These are phyloP conservation scores for Rhododendron henanense DNA, from an alignment of 148 eudicot genomes.

Conservation along the genomic window DNA sequence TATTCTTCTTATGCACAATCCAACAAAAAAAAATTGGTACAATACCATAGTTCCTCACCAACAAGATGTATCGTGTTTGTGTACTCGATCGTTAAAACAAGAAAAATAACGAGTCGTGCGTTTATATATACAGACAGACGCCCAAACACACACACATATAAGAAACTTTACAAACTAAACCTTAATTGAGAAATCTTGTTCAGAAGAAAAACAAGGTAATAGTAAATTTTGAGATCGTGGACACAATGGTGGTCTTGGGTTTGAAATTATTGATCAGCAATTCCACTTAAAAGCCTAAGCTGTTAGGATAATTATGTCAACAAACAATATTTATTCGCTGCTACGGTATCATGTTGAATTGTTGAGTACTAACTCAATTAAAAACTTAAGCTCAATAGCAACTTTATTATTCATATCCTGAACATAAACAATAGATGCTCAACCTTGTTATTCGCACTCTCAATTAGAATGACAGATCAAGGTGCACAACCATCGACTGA, in stretches of 20 bases:
- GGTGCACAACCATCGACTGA: background rate
- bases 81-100: background rate
- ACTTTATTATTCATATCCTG: too few species aligned
- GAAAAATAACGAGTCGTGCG: background rate
- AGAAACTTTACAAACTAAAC: background rate
- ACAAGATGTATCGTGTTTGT: background rate
- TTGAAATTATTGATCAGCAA: background rate
- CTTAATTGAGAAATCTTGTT: background rate
- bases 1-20: background rate
- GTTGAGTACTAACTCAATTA: background rate
- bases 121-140: background rate
- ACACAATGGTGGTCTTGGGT: background rate
- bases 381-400: background rate
- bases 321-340: background rate
- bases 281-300: background rate
- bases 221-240: background rate
- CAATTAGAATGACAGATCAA: background rate
- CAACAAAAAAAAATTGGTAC: background rate
- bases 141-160: too few species aligned
- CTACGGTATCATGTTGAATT: background rate
- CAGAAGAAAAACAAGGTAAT: background rate
- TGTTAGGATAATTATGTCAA: background rate
- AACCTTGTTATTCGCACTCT: background rate
- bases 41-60: background rate
- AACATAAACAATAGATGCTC: background rate